These are phyloP conservation scores for apple (Malus domestica) DNA, from an alignment of 306 rosid species.

Conservation along the genomic window DNA sequence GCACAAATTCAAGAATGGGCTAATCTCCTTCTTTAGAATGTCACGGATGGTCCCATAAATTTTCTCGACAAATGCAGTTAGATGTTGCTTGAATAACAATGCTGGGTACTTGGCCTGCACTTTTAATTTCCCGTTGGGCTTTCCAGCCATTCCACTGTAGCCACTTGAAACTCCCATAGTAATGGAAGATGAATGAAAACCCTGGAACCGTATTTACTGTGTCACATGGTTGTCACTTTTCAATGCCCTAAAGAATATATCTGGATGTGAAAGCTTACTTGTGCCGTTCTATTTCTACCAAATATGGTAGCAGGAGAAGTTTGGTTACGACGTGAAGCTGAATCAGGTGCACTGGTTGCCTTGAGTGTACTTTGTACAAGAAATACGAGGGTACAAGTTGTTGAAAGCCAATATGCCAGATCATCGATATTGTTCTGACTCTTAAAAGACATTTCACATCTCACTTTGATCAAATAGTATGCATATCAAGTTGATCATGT, in stretches of 20 bases:
- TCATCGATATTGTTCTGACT: conserved; percentile 54
- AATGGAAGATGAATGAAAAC: conserved; percentile 65
- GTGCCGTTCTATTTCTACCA: conserved; percentile 63
- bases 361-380: conserved; percentile 79
- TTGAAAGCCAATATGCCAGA: conserved; percentile 84
- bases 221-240: background rate
- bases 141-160: conserved; percentile 72
- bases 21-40: conserved; percentile 75
- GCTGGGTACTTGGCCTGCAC: conserved; percentile 92
- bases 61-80: conserved; percentile 74
- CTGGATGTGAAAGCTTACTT: conserved; percentile 41
- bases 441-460: conserved; percentile 29
- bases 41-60: conserved; percentile 78
- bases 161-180: conserved; percentile 76
- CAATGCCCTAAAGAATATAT: background rate
- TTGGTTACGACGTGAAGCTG: conserved; percentile 48
- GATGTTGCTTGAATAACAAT: conserved; percentile 68
- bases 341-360: conserved; percentile 55
- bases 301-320: conserved; percentile 68
- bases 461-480: background rate
- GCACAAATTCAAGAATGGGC: conserved; percentile 70
- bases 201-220: conserved; percentile 33
- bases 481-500: background rate
- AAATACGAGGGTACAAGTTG: conserved; percentile 71
- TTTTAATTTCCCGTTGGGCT: conserved; percentile 60